Evolutionary conservation across 2,329 filamentous ascomycete genomes (phyloP), one percentile per base, ranked within the genome.

Genomic region (Aschersonia sp.): DNA sequence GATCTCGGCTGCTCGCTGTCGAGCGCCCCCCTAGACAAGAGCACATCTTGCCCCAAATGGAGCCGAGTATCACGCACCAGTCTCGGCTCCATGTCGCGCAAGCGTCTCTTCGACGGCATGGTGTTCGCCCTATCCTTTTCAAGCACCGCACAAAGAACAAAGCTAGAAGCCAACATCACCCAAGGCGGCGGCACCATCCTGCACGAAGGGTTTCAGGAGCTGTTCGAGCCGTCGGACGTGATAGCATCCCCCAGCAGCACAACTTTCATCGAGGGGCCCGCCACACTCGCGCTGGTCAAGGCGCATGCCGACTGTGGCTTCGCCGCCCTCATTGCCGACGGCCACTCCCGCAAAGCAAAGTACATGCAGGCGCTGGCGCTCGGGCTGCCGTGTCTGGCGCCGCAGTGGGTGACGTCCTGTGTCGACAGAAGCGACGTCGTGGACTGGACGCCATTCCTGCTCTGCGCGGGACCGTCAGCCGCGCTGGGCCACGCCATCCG

Each of bases 351-450:
- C 44, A 89, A 88, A 52, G 78, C 82, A 45, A 98, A 97, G 61
- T 96, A 92, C 62, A 85, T 97, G 73, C 89, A 97, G 65, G 92
- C 92, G 0, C 75, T 98, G 2, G 89, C 92, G 0, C 75, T 98
- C 1, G 88, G 87, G 1, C 66, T 98, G 0, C 92, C 92, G 0
- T 95, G 89, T 57, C 71, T 98, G 2, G 84, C 87, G 5, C 76
- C 80, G 5, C 81, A 82, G 48, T 98, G 92, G 91, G 70, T 94
- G 45, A 73, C 77, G 30, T 76, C 84, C 45, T 95, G 86, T 52
- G 63, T 91, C 3, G 63, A 71, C 1, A 77, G 77, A 32, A 69
- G 72, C 5, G 60, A 66, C 5, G 64, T 91, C 0, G 65, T 94
- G 0, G 77, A 85, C 46, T 96, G 89, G 85, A 69, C 75, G 5